Conservation (phyloP, 2,329 filamentous ascomycete species). For the Sporothrix euskadiensis region DNA sequence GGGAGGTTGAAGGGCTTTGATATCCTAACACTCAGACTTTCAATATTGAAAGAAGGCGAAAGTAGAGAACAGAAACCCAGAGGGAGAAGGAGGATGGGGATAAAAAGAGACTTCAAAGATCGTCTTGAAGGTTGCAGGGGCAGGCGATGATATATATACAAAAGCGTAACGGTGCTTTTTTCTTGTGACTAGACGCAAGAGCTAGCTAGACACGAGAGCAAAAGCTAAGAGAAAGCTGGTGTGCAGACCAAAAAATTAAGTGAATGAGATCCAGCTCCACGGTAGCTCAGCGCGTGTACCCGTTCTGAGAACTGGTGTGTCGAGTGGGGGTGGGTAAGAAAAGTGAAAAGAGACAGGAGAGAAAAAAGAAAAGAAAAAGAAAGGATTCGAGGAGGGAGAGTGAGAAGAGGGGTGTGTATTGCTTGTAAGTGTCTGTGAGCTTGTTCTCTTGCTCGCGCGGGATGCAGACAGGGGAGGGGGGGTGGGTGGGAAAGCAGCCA, state of each 20-base stretch:
- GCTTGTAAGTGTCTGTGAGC: slow-evolving; percentile 11
- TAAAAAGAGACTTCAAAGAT: slow-evolving; percentile 8
- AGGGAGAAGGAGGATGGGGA: neutral
- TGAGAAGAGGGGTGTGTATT: neutral
- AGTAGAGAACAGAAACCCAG: neutral
- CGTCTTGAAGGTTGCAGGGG: slow-evolving; percentile 15
- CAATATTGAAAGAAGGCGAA: neutral
- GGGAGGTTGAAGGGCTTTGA: neutral
- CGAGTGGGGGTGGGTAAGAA: slow-evolving; percentile 23
- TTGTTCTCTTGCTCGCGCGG: slow-evolving; percentile 6
- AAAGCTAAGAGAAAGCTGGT: slow-evolving; percentile 2
- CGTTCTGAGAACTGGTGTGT: neutral
- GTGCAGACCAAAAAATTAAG: neutral
- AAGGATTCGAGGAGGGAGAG: neutral
- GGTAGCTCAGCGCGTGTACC: slow-evolving; percentile 25
- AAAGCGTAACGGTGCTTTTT: neutral
- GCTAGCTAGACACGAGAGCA: slow-evolving; percentile 20
- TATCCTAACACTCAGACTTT: neutral
- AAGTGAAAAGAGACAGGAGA: slow-evolving; percentile 15
- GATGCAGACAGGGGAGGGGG: slow-evolving; percentile 13
- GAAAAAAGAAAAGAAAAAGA: neutral
- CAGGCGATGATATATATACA: slow-evolving; percentile 26
- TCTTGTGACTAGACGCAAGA: neutral
- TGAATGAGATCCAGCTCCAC: slow-evolving; percentile 29
- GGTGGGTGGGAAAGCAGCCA: slow-evolving; percentile 14